Percentiles rank a stretch among this genome's conserved stretches.
These are phyloP conservation scores for Claviceps arundinis DNA, from an alignment of 2,329 filamentous ascomycete species.

Conservation along the genomic window DNA sequence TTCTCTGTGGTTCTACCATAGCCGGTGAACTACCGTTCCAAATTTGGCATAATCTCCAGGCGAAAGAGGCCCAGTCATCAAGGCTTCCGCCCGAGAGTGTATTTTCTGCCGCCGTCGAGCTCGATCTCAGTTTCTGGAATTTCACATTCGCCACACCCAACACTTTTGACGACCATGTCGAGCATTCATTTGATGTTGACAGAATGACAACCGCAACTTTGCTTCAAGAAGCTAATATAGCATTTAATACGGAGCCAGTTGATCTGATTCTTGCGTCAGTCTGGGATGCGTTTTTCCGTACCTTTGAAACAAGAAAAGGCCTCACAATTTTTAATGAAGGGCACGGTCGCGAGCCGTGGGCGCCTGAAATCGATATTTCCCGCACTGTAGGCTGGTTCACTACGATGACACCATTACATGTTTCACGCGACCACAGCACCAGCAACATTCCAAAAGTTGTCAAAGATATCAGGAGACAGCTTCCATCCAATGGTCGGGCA, in stretches of 20 bases:
- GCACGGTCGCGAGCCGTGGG: constrained; percentile 19
- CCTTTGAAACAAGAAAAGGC: constrained; percentile 16
- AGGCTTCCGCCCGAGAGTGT: neutral
- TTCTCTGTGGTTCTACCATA: constrained; percentile 15
- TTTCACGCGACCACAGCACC: neutral
- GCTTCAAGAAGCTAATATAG: constrained; percentile 1
- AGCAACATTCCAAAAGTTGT: neutral
- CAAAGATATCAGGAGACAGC: constrained; percentile 1
- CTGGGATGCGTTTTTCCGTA: constrained; percentile 14
- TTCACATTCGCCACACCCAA: neutral
- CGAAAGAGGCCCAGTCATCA: neutral
- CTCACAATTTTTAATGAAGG: constrained; percentile 14
- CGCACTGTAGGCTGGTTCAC: constrained; percentile 27
- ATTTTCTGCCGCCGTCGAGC: neutral
- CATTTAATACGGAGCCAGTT: constrained; percentile 15
- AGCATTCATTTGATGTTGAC: constrained; percentile 2
- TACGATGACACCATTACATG: constrained; percentile 11
- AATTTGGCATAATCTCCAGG: constrained; percentile 16
- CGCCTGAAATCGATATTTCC: constrained; percentile 16
- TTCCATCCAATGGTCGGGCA: constrained; percentile 2
- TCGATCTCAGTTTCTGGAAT: constrained; percentile 2
- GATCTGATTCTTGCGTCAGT: constrained; percentile 20
- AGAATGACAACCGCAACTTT: neutral
- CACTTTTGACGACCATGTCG: constrained; percentile 1
- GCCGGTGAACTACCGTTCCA: constrained; percentile 20